Evolutionary conservation across 305 asterid genomes (phyloP).

Genomic region (Fraxinus baroniana): DNA sequence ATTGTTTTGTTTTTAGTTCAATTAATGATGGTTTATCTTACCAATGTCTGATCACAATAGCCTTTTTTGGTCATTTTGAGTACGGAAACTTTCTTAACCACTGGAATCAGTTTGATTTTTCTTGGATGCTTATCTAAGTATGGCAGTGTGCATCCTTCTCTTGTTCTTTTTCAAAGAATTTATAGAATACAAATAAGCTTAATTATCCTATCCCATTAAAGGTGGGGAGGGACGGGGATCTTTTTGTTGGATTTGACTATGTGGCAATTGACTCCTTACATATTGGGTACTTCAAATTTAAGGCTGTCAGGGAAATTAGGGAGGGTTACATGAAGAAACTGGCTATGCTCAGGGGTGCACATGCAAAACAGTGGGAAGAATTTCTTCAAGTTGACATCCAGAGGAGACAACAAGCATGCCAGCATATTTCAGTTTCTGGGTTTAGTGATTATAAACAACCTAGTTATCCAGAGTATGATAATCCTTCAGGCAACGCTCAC

Average conservation of each 20-base stretch:
- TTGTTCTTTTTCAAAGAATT: not conserved
- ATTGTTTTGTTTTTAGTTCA: not conserved
- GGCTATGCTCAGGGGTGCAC: conserved; percentile 53
- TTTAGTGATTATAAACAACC: conserved; percentile 56
- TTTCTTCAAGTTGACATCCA: conserved; percentile 70
- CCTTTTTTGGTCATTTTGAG: not conserved
- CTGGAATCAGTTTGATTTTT: not conserved
- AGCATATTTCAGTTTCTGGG: conserved; percentile 48
- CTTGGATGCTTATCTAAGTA: not conserved
- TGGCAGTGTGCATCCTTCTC: not conserved
- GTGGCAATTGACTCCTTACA: not conserved
- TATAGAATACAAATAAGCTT: conserved; percentile 1
- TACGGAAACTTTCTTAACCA: not conserved
- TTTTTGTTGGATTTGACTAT: not conserved
- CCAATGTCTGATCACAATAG: not conserved
- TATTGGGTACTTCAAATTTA: conserved; percentile 32
- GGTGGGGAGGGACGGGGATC: not conserved
- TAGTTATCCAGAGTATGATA: conserved; percentile 46
- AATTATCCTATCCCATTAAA: not conserved
- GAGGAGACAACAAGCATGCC: conserved; percentile 52
- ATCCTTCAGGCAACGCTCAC: conserved; percentile 47
- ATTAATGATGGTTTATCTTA: not conserved
- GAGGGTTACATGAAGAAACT: conserved; percentile 66
- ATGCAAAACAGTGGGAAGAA: conserved; percentile 80
- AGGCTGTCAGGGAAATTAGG: conserved; percentile 75